Evolutionary conservation across 2,329 filamentous ascomycete genomes (phyloP), one percentile per base, ranked within the genome.

Genomic region (Phyllosticta capitalensis): DNA sequence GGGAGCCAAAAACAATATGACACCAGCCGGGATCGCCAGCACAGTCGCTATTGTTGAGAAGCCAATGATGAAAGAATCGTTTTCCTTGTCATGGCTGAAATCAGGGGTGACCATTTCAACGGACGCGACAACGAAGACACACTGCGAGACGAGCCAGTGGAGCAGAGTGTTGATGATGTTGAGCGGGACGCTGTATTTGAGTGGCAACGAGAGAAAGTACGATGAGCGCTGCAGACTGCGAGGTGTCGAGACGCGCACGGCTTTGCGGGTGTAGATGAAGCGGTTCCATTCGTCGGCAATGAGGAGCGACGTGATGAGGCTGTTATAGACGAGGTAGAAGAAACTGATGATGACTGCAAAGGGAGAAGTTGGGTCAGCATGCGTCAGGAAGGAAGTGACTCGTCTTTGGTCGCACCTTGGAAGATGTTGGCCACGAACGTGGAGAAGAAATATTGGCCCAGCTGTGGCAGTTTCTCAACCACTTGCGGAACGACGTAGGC

Each of bases 311-410:
- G 77, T 83, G 21, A 77, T 69, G 3, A 80, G 67, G 3, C 69
- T 68, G 62, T 80, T 80, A 67, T 74, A 77, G 2, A 71, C 66
- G 7, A 79, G 67, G 63, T 82, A 81, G 0, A 79, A 38, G 21
- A 78, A 67, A 0, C 75, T 78, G 0, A 80, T 61, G 10, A 80
- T 59, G 0, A 76, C 64, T 26, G 24, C 3, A 4, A 7, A 26
- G 24, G 24, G 24, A 26, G 7, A 26, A 26, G 3, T 26, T 7
- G 24, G 24, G 24, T 26, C 24, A 26, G 24, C 3, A 26, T 7
- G 7, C 7, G 24, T 7, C 24, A 26, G 24, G 24, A 7, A 26
- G 7, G 24, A 26, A 26, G 24, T 26, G 24, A 7, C 24, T 26
- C 24, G 24, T 3, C 24, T 3, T 26, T 26, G 24, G 24, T 26